Base-by-base conservation (phyloP, 805 yeast genomes). In the Candida corydali region DNA sequence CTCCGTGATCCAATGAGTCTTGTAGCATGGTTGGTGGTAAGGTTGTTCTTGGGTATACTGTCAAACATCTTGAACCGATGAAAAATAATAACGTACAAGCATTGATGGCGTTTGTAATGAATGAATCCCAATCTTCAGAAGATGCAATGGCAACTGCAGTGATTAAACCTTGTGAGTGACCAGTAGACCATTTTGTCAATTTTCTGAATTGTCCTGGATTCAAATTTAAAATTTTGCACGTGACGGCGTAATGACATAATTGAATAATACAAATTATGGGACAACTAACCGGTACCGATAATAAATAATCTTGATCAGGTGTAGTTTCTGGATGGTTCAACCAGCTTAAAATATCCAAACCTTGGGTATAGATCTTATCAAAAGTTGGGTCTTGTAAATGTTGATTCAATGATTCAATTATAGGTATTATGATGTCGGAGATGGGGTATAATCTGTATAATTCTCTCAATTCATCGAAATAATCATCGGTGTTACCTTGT, bases 201-300 rank as follows among this genome's bases (percentile, higher is more conserved):
- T 72, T 59, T 64, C 88, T 76, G 50, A 93, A 71, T 64, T 86
- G 84, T 51, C 96, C 97, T 29, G 98, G 98, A 43, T 86, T 77
- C 47, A 81, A 68, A 47, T 95, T 96, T 48, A 91, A 73, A 29
- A 85, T 73, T 61, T 80, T 80, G 54, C 94, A 83, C 34, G 96
- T 82, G 48, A 91, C 78, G 41, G 91, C 87, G 61, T 82, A 91
- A 69, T 93, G 97, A 50, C 91, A 83, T 55, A 93, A 75, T 69
- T 93, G 99, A 57, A 91, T 88, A 38, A 89, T 83, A 69, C 97
- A 93, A 55, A 93, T 93, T 55, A 91, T 75, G n/a, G 99, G 98
- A 63, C 97, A 91, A 20, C 95, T 83, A 29, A 93, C 87, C 39
- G 98, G 96, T 33, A 91, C 95, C 16, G 86, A 80, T 50, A 93